Evolutionary conservation across 2,329 filamentous ascomycete genomes (phyloP).

Genomic region (Alternaria dauci): DNA sequence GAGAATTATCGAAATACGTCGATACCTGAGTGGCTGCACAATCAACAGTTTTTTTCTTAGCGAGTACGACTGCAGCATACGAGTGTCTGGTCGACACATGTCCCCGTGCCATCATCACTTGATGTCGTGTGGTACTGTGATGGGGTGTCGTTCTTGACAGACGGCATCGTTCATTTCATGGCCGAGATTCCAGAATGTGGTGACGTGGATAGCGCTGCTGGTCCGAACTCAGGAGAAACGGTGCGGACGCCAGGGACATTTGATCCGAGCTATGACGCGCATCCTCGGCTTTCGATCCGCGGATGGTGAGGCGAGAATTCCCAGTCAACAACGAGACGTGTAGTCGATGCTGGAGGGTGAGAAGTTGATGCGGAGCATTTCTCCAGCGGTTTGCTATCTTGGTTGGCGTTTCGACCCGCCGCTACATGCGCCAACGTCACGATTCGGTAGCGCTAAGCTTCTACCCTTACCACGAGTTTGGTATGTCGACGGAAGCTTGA

Average conservation of each 20-base stretch:
- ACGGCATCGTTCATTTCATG: constrained; percentile 14
- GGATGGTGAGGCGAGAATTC: background rate
- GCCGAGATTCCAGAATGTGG: constrained; percentile 13
- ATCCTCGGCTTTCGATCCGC: constrained; percentile 7
- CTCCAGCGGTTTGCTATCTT: constrained; percentile 13
- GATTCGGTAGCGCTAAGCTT: background rate
- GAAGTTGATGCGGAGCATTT: background rate
- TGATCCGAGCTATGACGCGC: constrained; percentile 21
- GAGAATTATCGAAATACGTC: background rate
- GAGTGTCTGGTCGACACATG: constrained; percentile 7
- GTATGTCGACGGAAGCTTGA: background rate
- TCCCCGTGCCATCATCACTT: background rate
- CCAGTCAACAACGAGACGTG: background rate
- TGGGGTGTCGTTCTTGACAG: background rate
- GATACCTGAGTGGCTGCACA: background rate
- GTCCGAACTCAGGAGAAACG: constrained; percentile 30
- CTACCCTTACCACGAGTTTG: constrained; percentile 1
- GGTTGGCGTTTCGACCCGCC: background rate
- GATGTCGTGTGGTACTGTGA: background rate
- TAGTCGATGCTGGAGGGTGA: background rate
- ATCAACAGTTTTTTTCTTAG: background rate
- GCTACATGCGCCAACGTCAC: background rate
- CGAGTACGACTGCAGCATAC: background rate
- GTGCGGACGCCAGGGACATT: constrained; percentile 20
- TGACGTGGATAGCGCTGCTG: constrained; percentile 31